Evolutionary conservation across 495 filamentous ascomycete species (phyloP), one percentile per base, ranked within the genome.

Genomic region (Podospora tetraspora): DNA sequence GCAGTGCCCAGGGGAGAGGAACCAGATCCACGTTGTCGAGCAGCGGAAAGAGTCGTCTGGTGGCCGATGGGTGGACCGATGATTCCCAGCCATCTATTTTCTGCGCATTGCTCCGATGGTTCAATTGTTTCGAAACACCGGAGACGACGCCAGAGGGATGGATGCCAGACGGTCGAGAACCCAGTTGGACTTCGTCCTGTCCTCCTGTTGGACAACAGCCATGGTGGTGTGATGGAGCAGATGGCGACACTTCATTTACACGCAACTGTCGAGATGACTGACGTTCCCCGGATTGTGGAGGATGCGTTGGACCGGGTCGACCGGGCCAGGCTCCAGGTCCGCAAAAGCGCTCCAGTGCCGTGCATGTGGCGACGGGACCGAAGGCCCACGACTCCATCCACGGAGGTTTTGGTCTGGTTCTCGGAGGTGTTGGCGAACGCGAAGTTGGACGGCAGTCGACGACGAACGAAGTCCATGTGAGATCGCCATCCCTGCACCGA

Each of bases 251-350:
- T 66, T 61, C 27, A 66, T 61, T 43, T 66, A 66, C 24, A 21
- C 65, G 58, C 61, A 30, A 52, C 57, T 12, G 27, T n/a, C n/a
- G 32, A 65, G 37, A 65, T 59, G 60, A 58, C 30, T 27, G 57
- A 59, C 56, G 52, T 61, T 67, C 65, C 65, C 65, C 65, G 65
- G 65, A 67, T 67, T 61, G 34, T 34, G 22, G 64, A 22, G 10
- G 57, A 25, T 64, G 30, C 29, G 23, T 24, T 52, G 43, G 37
- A 52, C 43, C 43, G 6, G 7, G 43, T n/a, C 43, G 7, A 8
- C 16, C 19, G 16, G 16, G 19, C 19, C 43, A n/a, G 43, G 43
- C n/a, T 19, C 19, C 43, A n/a, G 43, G 43, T 52, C 43, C 43
- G 43, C 37, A 52, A 52, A 52, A 52, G 37, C 37, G 37, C 43